phyloP scores from a whole-genome alignment of 805 yeast genomes.

The Candida pseudofarinosa region DNA sequence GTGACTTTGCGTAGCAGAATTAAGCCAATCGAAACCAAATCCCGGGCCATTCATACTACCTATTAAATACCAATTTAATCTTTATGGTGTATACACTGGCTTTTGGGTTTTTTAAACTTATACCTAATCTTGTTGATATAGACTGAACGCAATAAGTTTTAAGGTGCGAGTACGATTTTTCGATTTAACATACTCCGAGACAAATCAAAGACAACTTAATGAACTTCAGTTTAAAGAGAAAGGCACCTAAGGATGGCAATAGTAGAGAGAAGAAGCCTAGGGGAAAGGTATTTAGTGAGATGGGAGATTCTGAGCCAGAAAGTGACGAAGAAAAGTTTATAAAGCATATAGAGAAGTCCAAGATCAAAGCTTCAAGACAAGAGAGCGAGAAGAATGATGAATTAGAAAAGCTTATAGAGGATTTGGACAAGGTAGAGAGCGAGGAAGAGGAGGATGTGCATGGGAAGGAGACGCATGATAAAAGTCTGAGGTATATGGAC shows the following conservation, averaged over 20 bases:
- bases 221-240: slow-evolving; percentile 6
- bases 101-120: neutral
- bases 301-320: slow-evolving; percentile 3
- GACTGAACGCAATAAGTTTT: neutral
- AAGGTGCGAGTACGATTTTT: neutral
- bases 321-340: slow-evolving; percentile 6
- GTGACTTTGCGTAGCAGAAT: slow-evolving; percentile 22
- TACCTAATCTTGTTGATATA: too few species aligned
- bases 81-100: neutral
- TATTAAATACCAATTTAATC: neutral
- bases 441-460: neutral
- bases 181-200: too few species aligned
- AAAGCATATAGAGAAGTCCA: slow-evolving; percentile 4
- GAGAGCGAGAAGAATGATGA: slow-evolving; percentile 3
- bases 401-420: neutral
- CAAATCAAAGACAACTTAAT: too few species aligned
- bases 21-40: slow-evolving; percentile 51
- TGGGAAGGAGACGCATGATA: slow-evolving; percentile 9
- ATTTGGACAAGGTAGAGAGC: neutral
- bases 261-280: neutral
- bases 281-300: neutral
- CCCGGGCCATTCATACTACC: slow-evolving; percentile 20
- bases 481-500: slow-evolving; percentile 25
- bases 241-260: neutral
- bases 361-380: slow-evolving; percentile 7